phyloP scores from a whole-genome alignment of 345 rosid genomes.

The Aegle marmelos region DNA sequence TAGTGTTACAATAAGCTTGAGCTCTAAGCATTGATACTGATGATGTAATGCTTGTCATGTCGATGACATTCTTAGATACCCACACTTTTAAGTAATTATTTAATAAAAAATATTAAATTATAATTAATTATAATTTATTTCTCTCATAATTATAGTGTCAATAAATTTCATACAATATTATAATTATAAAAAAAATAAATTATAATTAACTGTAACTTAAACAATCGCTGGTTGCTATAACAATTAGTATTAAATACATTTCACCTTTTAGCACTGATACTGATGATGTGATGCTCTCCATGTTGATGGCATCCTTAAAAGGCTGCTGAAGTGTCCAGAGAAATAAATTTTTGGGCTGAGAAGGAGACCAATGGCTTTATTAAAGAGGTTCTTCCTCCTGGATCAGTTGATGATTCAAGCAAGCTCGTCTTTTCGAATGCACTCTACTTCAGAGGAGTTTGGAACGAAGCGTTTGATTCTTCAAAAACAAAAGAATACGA shows the following conservation, averaged over 20 bases:
- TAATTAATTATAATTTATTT: too few species aligned
- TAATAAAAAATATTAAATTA: too few species aligned
- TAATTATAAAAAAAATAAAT: too few species aligned
- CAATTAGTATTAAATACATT: too few species aligned
- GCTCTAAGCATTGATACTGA: not conserved
- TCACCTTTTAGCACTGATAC: not conserved
- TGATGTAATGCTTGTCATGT: not conserved
- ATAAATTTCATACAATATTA: too few species aligned
- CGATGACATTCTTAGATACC: conserved; percentile 10
- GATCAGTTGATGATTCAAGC: conserved; percentile 49
- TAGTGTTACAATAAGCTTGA: not conserved
- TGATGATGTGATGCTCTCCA: not conserved
- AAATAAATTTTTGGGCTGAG: conserved; percentile 78
- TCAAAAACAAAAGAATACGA: conserved; percentile 44
- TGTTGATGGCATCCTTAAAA: conserved; percentile 22
- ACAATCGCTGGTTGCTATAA: too few species aligned
- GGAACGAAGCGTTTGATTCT: conserved; percentile 58
- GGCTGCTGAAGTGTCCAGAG: conserved; percentile 58
- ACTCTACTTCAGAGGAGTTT: conserved; percentile 71
- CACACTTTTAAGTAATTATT: not conserved
- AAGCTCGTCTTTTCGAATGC: conserved; percentile 66
- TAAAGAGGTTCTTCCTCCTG: conserved; percentile 62
- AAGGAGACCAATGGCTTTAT: conserved; percentile 70
- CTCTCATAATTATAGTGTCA: too few species aligned
- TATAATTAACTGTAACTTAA: too few species aligned